Percentiles rank a stretch among this genome's conserved stretches.
phyloP scores from a whole-genome alignment of 495 filamentous ascomycete genomes.

The Penicillium pancosmium region DNA sequence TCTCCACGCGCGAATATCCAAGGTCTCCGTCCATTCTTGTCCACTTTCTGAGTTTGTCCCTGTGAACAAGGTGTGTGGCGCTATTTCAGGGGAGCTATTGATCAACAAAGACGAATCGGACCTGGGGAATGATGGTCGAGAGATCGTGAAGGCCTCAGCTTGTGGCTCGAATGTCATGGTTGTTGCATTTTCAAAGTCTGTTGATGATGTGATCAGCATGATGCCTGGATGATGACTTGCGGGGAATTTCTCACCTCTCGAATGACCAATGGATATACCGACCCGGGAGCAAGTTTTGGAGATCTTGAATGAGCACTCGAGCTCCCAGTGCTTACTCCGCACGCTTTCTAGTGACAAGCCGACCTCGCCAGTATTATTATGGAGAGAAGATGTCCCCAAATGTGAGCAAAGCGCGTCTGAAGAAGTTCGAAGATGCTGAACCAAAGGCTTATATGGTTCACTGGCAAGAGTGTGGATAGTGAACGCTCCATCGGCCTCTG shows the following conservation, averaged over 20 bases:
- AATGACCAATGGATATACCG: conserved; percentile 6
- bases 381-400: not conserved
- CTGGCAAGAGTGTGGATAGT: conserved; percentile 10
- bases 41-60: not conserved
- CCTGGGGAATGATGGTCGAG: not conserved
- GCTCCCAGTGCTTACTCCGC: conserved; percentile 7
- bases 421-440: not conserved
- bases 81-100: conserved; percentile 6
- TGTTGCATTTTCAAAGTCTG: conserved; percentile 3
- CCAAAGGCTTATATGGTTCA: conserved; percentile 7
- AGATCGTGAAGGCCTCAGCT: conserved; percentile 5
- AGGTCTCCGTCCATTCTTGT: conserved; percentile 7
- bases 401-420: not conserved
- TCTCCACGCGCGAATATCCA: conserved; percentile 12
- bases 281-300: conserved; percentile 9
- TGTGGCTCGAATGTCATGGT: not conserved
- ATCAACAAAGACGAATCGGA: conserved; percentile 4
- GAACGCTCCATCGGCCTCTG: conserved; percentile 1
- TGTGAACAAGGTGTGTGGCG: conserved; percentile 11
- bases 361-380: not conserved
- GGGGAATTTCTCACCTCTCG: not conserved
- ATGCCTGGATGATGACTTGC: not conserved
- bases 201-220: not conserved
- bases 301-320: conserved; percentile 10
- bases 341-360: not conserved